phyloP scores from a whole-genome alignment of 768 basidiomycete species.

The Neoboletus brunneissimus region DNA sequence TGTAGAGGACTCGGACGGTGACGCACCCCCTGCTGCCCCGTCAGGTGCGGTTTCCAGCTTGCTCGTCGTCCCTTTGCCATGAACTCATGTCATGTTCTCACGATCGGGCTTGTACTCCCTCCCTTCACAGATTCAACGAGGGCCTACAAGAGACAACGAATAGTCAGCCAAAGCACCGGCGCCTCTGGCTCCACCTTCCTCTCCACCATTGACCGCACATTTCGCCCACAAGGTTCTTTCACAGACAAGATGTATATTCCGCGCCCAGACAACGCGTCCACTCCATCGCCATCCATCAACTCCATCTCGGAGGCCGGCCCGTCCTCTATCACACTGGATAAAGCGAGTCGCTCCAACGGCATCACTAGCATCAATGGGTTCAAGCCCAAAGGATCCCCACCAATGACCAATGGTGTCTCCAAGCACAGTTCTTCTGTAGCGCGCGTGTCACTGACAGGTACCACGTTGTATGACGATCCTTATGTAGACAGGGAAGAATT shows the following conservation, averaged over 20 bases:
- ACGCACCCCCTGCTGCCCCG: slow-evolving; percentile 22
- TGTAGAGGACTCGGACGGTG: slow-evolving; percentile 51
- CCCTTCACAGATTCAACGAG: slow-evolving; percentile 45
- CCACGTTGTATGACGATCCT: slow-evolving; percentile 75
- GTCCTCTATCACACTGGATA: slow-evolving; percentile 42
- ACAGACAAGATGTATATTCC: slow-evolving; percentile 50
- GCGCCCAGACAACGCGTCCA: slow-evolving; percentile 48
- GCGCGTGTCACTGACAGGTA: slow-evolving; percentile 67
- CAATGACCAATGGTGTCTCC: slow-evolving; percentile 46
- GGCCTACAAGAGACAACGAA: slow-evolving; percentile 71
- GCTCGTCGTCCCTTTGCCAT: neutral
- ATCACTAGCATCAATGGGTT: slow-evolving; percentile 45
- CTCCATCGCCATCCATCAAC: slow-evolving; percentile 45
- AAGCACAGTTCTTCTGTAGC: slow-evolving; percentile 51
- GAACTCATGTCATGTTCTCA: slow-evolving; percentile 1
- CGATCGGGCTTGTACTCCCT: neutral
- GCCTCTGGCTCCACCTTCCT: slow-evolving; percentile 33
- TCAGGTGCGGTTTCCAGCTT: slow-evolving; percentile 22
- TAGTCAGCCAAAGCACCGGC: slow-evolving; percentile 40
- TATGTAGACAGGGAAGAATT: slow-evolving; percentile 86
- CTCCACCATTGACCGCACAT: slow-evolving; percentile 19
- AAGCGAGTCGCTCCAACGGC: slow-evolving; percentile 31
- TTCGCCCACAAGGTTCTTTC: slow-evolving; percentile 27
- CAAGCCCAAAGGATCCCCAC: slow-evolving; percentile 37
- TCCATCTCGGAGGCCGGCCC: slow-evolving; percentile 49